These are phyloP conservation scores for Rhodosporidiobolus odoratus DNA, from an alignment of 768 basidiomycete genomes.

Conservation along the genomic window DNA sequence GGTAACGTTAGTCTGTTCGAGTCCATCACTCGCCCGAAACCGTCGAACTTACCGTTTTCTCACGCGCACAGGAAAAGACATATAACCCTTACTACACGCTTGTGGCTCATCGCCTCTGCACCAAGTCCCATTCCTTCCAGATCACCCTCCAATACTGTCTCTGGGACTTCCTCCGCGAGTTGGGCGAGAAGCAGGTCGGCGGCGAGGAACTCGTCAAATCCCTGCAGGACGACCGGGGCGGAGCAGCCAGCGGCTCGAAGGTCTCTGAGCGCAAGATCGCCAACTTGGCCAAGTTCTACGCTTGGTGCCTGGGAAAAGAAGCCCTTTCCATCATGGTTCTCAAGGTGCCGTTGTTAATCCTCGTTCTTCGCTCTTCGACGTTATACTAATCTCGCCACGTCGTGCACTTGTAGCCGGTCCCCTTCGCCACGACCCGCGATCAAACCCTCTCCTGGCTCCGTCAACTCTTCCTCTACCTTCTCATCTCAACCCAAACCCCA, in stretches of 20 bases:
- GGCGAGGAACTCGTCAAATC: slow-evolving; percentile 71
- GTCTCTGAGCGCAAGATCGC: slow-evolving; percentile 54
- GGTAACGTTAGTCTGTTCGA: slow-evolving; percentile 62
- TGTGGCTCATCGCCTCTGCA: slow-evolving; percentile 67
- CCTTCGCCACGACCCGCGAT: slow-evolving; percentile 69
- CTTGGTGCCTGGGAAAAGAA: slow-evolving; percentile 89
- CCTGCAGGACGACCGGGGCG: slow-evolving; percentile 49
- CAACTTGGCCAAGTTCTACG: slow-evolving; percentile 79
- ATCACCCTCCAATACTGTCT: slow-evolving; percentile 90
- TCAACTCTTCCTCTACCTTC: slow-evolving; percentile 63
- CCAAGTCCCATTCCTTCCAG: slow-evolving; percentile 62
- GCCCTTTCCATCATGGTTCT: slow-evolving; percentile 67
- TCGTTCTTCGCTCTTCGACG: neutral
- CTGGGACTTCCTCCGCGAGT: slow-evolving; percentile 91
- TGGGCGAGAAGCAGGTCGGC: slow-evolving; percentile 77
- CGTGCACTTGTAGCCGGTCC: slow-evolving; percentile 62
- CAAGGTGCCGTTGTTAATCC: slow-evolving; percentile 57
- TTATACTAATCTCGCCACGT: neutral
- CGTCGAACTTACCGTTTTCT: neutral
- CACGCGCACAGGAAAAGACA: slow-evolving; percentile 62
- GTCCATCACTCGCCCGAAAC: neutral
- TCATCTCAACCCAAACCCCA: slow-evolving; percentile 67
- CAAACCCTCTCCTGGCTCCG: slow-evolving; percentile 63
- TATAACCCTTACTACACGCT: slow-evolving; percentile 97
- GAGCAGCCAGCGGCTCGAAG: slow-evolving; percentile 46